A percentile compares a stretch with the other conserved stretches of the same genome.
phyloP scores from a whole-genome alignment of 306 rosid genomes.

The Citrullus colocynthis region DNA sequence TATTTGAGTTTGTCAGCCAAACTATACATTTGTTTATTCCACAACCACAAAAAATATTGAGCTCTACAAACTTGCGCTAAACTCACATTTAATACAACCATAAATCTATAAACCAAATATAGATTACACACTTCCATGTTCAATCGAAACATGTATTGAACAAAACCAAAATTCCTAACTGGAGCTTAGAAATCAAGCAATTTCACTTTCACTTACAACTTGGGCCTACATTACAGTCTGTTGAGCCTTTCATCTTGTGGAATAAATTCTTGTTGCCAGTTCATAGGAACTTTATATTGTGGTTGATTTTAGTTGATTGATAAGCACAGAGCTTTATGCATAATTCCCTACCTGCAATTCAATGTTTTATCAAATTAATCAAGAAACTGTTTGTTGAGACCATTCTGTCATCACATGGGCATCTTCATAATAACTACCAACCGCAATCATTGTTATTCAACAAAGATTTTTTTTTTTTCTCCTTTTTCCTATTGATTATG shows the following conservation, averaged over 20 bases:
- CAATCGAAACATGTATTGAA: not conserved
- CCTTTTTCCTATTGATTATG: not conserved
- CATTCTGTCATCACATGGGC: conserved; percentile 1
- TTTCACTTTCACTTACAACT: not conserved
- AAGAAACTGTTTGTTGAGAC: not conserved
- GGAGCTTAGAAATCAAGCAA: not conserved
- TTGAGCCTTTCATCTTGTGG: not conserved
- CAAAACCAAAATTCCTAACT: not conserved
- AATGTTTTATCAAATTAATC: not conserved
- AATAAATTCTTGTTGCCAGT: not conserved
- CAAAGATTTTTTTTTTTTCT: not conserved
- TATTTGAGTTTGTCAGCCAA: not conserved
- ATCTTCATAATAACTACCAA: not conserved
- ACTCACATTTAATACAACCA: not conserved
- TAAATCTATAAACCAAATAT: not conserved
- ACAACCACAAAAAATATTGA: not conserved
- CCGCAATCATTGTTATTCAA: not conserved
- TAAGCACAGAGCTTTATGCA: not conserved
- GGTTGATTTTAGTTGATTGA: not conserved
- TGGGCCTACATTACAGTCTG: not conserved
- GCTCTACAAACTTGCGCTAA: not conserved
- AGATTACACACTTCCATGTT: not conserved
- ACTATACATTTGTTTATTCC: not conserved
- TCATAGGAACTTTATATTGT: not conserved
- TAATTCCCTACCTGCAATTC: not conserved